phyloP scores from a whole-genome alignment of 495 filamentous ascomycete species.

The Arthonia radiata region DNA sequence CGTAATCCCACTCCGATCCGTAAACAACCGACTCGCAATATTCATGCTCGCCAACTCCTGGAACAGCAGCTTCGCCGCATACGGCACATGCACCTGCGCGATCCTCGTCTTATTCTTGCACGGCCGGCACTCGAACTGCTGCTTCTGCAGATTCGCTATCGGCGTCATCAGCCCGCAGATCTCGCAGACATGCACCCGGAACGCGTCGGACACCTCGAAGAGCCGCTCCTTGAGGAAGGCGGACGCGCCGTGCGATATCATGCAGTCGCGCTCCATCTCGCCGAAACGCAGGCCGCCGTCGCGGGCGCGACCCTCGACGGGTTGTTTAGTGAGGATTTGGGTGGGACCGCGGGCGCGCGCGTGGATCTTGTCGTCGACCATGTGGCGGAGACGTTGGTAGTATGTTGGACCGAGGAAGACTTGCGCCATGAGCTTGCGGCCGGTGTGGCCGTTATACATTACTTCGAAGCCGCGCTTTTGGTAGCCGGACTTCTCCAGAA shows the following conservation, averaged over 20 bases:
- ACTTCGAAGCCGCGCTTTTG: slow-evolving; percentile 93
- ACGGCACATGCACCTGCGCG: slow-evolving; percentile 89
- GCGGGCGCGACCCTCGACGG: slow-evolving; percentile 92
- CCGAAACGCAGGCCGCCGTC: slow-evolving; percentile 97
- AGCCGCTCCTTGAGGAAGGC: slow-evolving; percentile 92
- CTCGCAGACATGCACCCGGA: slow-evolving; percentile 93
- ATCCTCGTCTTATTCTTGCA: slow-evolving; percentile 98
- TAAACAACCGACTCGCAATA: slow-evolving; percentile 92
- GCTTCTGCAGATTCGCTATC: slow-evolving; percentile 88
- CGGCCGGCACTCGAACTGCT: slow-evolving; percentile 82
- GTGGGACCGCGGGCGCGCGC: slow-evolving; percentile 83
- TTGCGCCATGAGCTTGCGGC: slow-evolving; percentile 73
- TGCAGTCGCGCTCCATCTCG: slow-evolving; percentile 99
- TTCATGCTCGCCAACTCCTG: slow-evolving; percentile 97
- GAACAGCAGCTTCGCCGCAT: slow-evolving; percentile 95
- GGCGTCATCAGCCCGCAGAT: slow-evolving; percentile 98
- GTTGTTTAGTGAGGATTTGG: slow-evolving; percentile 92
- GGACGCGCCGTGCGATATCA: slow-evolving; percentile 95
- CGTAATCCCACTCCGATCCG: slow-evolving; percentile 47
- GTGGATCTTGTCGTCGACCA: slow-evolving; percentile 99
- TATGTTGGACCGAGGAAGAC: slow-evolving; percentile 96
- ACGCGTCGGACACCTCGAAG: slow-evolving; percentile 95
- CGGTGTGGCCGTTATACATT: slow-evolving; percentile 97
- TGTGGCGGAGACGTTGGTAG: slow-evolving; percentile 94
- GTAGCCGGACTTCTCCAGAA: slow-evolving; percentile 80